Evolutionary conservation across 768 basidiomycete species (phyloP).

Genomic region (Galerina sulciceps): DNA sequence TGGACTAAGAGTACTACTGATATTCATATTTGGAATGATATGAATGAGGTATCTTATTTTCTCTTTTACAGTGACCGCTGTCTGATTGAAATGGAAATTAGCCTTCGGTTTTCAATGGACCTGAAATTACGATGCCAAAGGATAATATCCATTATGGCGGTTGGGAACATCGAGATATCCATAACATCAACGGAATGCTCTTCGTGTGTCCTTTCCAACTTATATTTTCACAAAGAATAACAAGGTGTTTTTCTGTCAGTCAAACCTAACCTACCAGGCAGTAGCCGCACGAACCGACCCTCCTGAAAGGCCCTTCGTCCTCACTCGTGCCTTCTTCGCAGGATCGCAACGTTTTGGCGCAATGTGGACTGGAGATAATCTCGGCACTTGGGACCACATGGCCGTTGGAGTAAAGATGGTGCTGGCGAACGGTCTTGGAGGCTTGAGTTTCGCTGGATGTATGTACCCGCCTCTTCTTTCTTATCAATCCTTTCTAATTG

Average conservation of each 20-base stretch:
- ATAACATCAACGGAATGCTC: slow-evolving; percentile 98
- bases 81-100: slow-evolving; percentile 7
- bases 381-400: slow-evolving; percentile 99
- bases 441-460: slow-evolving; percentile 93
- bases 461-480: slow-evolving; percentile 33
- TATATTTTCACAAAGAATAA: neutral
- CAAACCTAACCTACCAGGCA: slow-evolving; percentile 83
- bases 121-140: slow-evolving; percentile 82
- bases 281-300: slow-evolving; percentile 75
- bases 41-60: slow-evolving; percentile 82
- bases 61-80: neutral
- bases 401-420: slow-evolving; percentile 93
- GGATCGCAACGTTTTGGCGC: slow-evolving; percentile 96
- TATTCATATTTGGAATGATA: slow-evolving; percentile 98
- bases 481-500: slow-evolving; percentile 2
- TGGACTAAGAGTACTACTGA: slow-evolving; percentile 83
- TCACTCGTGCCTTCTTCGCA: slow-evolving; percentile 93
- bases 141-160: slow-evolving; percentile 84
- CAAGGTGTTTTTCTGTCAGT: slow-evolving; percentile 44
- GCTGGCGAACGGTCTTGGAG: slow-evolving; percentile 83
- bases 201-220: slow-evolving; percentile 51
- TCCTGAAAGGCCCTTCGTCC: slow-evolving; percentile 89
- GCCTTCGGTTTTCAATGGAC: slow-evolving; percentile 99
- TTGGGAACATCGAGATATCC: slow-evolving; percentile 98
- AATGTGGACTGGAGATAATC: slow-evolving; percentile 99